Conservation (phyloP, 2,329 filamentous ascomycete genomes). For the Talaromyces sp. region DNA sequence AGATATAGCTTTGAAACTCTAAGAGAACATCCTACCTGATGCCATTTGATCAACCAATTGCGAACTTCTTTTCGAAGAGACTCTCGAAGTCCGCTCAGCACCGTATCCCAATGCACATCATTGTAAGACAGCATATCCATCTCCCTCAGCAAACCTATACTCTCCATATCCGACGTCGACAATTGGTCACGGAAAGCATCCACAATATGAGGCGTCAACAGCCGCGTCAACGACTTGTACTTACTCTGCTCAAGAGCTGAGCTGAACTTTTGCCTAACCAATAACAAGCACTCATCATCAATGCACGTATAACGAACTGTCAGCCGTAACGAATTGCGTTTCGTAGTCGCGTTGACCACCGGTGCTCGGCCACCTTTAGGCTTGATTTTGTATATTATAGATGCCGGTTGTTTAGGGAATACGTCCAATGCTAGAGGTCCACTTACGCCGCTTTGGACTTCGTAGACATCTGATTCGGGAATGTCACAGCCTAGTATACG, state of each 20-base stretch:
- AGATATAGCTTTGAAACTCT: not conserved
- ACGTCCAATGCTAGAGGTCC: constrained; percentile 54
- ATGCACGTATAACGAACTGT: constrained; percentile 72
- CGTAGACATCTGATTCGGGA: constrained; percentile 63
- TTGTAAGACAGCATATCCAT: constrained; percentile 52
- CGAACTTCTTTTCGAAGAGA: constrained; percentile 43
- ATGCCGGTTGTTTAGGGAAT: constrained; percentile 77
- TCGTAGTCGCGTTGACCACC: constrained; percentile 16
- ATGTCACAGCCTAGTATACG: constrained; percentile 70
- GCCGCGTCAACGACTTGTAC: constrained; percentile 45
- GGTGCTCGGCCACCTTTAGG: constrained; percentile 21
- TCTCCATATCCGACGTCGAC: constrained; percentile 51
- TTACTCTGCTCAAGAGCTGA: constrained; percentile 46
- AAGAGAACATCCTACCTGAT: constrained; percentile 40
- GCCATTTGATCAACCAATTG: constrained; percentile 56
- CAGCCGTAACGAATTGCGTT: constrained; percentile 50
- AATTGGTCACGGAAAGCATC: constrained; percentile 46
- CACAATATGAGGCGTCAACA: constrained; percentile 52
- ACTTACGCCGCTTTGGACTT: constrained; percentile 50
- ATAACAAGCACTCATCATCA: constrained; percentile 64
- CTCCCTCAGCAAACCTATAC: constrained; percentile 52
- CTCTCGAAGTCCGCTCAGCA: constrained; percentile 51
- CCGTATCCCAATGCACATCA: constrained; percentile 52
- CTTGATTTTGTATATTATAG: constrained; percentile 73
- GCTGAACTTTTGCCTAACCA: constrained; percentile 46